Percentiles rank a stretch among this genome's conserved stretches.
Conservation (phyloP, 2,329 filamentous ascomycete species). For the Phoma herbarum region DNA sequence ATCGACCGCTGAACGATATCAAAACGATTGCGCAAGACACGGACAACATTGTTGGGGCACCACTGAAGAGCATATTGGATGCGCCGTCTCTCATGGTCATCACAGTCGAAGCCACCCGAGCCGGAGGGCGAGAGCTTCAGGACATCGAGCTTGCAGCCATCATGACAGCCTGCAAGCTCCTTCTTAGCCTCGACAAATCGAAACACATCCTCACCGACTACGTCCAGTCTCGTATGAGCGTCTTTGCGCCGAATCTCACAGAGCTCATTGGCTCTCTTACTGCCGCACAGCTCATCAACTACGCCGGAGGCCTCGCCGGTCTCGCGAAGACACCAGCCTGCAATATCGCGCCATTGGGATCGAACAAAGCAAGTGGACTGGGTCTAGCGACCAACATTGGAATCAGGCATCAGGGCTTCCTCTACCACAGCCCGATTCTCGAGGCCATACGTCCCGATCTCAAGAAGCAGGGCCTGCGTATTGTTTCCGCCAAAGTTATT, state of each 20-base stretch:
- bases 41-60: conserved; percentile 78
- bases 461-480: conserved; percentile 93
- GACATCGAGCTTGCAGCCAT: conserved; percentile 78
- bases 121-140: conserved; percentile 79
- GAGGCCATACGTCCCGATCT: conserved; percentile 83
- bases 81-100: conserved; percentile 95
- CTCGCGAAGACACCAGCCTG: conserved; percentile 92
- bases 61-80: conserved; percentile 83
- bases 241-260: conserved; percentile 94
- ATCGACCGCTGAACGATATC: conserved; percentile 90
- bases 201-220: conserved; percentile 90
- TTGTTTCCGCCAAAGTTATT: conserved; percentile 90
- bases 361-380: conserved; percentile 81
- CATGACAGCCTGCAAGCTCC: conserved; percentile 83
- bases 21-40: conserved; percentile 78
- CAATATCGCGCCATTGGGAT: conserved; percentile 89
- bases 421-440: conserved; percentile 92
- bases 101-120: conserved; percentile 91
- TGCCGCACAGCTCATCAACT: conserved; percentile 95
- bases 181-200: conserved; percentile 84
- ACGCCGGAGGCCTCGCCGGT: conserved; percentile 85
- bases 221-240: conserved; percentile 94
- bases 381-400: conserved; percentile 94
- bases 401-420: conserved; percentile 88
- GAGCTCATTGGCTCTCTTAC: conserved; percentile 90